A percentile compares a stretch with the other conserved stretches of the same genome.
Evolutionary conservation across 805 yeast genomes (phyloP).

Genomic region (Candida montana): DNA sequence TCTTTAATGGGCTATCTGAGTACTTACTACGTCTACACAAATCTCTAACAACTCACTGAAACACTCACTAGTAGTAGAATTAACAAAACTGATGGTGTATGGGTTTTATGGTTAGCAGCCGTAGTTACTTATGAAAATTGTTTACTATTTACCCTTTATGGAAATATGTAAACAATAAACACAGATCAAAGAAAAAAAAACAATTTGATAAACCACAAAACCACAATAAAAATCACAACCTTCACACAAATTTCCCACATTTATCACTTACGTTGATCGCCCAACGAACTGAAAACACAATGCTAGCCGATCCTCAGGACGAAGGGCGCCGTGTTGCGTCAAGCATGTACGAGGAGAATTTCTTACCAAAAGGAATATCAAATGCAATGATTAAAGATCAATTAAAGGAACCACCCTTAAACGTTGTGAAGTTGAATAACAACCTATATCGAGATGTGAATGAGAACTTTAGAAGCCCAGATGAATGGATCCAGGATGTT

Average conservation of each 20-base stretch:
- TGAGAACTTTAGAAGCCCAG: constrained; percentile 14
- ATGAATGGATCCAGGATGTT: constrained; percentile 38
- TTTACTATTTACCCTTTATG: not conserved
- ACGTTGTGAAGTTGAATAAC: constrained; percentile 20
- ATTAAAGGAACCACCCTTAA: constrained; percentile 19
- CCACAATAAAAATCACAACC: too few relatives aligned
- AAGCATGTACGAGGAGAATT: constrained; percentile 21
- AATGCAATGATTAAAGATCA: constrained; percentile 1
- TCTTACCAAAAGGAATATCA: constrained; percentile 8
- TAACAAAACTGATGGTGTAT: too few relatives aligned
- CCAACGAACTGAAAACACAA: too few relatives aligned
- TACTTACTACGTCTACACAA: too few relatives aligned
- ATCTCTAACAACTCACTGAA: too few relatives aligned
- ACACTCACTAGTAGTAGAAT: too few relatives aligned
- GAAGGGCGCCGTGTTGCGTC: constrained; percentile 19
- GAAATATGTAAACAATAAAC: constrained; percentile 3
- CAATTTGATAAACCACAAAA: not conserved
- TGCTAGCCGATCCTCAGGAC: not conserved
- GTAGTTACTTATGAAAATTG: not conserved
- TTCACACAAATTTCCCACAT: too few relatives aligned
- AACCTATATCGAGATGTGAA: constrained; percentile 14
- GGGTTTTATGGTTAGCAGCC: not conserved
- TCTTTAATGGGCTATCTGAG: too few relatives aligned
- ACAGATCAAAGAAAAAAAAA: not conserved
- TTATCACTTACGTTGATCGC: too few relatives aligned